Percentiles rank a stretch among this genome's conserved stretches.
Evolutionary conservation across 768 basidiomycete genomes (phyloP).

Genomic region (Serendipita sp.): DNA sequence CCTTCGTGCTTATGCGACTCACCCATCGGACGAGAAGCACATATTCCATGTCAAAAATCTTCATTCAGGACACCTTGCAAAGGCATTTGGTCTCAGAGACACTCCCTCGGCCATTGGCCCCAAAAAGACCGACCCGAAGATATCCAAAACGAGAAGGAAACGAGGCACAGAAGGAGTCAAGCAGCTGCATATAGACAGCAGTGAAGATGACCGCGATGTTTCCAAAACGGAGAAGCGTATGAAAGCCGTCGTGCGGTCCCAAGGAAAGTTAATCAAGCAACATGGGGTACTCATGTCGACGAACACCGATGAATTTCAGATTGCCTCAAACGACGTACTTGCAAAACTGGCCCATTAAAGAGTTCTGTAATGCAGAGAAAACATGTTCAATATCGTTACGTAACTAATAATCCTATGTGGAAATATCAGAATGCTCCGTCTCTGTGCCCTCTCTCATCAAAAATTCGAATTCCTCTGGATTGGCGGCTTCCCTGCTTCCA

Average conservation of each 20-base stretch:
- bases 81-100: slow-evolving; percentile 80
- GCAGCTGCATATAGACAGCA: neutral
- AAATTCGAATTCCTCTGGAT: slow-evolving; percentile 1
- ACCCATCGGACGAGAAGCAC: slow-evolving; percentile 86
- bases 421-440: neutral
- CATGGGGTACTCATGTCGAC: slow-evolving; percentile 57
- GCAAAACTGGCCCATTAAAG: neutral
- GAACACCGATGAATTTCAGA: slow-evolving; percentile 56
- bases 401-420: neutral
- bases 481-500: slow-evolving; percentile 8
- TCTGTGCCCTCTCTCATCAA: neutral
- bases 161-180: slow-evolving; percentile 22
- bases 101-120: slow-evolving; percentile 36
- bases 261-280: slow-evolving; percentile 67
- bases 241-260: slow-evolving; percentile 67
- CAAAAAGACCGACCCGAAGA: slow-evolving; percentile 14
- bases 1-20: slow-evolving; percentile 92
- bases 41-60: slow-evolving; percentile 92
- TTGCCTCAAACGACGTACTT: slow-evolving; percentile 19
- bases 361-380: too few species aligned
- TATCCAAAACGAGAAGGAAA: slow-evolving; percentile 15
- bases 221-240: slow-evolving; percentile 60
- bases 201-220: slow-evolving; percentile 27
- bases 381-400: neutral
- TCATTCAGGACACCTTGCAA: slow-evolving; percentile 87